A percentile compares a stretch with the other conserved stretches of the same genome.
Evolutionary conservation across 1,284 basidiomycete species (phyloP).

Genomic region (Cryptococcus sp.): DNA sequence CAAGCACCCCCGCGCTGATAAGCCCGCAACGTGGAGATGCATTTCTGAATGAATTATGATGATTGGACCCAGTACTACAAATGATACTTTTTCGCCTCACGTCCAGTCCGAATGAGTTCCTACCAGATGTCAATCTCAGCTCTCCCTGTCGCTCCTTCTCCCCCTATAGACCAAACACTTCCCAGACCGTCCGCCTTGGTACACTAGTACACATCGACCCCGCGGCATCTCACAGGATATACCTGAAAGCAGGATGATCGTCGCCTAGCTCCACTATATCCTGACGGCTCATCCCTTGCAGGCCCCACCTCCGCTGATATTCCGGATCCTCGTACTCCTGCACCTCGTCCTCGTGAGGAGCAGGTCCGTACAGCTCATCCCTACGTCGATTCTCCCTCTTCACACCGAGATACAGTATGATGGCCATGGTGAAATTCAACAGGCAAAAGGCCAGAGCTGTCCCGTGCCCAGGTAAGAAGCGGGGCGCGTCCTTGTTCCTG

Average conservation of each 20-base stretch:
- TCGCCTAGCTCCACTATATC: conserved; percentile 56
- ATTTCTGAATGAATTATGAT: no score
- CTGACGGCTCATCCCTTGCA: conserved; percentile 50
- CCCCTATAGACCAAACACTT: no score
- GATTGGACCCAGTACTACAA: no score
- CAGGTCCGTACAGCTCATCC: conserved; percentile 48
- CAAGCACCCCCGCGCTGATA: no score
- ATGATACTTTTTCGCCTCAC: no score
- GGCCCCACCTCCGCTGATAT: conserved; percentile 48
- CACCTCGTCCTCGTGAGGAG: conserved; percentile 63
- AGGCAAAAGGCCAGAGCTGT: conserved; percentile 50
- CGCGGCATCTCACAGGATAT: conserved; percentile 20
- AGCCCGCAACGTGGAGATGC: no score
- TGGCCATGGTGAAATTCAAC: conserved; percentile 44
- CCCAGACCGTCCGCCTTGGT: no score
- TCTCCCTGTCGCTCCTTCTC: no score
- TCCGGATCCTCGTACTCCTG: conserved; percentile 52
- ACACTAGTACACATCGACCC: no score
- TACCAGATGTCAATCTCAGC: no score
- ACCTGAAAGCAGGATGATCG: conserved; percentile 50
- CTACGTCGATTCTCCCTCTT: conserved; percentile 51
- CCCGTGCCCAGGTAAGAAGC: conserved; percentile 50
- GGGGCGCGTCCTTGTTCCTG: conserved; percentile 41
- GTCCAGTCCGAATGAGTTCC: no score
- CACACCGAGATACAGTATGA: conserved; percentile 44